Base-by-base conservation (phyloP, 306 rosid species). In the Lathyrus aphaca region DNA sequence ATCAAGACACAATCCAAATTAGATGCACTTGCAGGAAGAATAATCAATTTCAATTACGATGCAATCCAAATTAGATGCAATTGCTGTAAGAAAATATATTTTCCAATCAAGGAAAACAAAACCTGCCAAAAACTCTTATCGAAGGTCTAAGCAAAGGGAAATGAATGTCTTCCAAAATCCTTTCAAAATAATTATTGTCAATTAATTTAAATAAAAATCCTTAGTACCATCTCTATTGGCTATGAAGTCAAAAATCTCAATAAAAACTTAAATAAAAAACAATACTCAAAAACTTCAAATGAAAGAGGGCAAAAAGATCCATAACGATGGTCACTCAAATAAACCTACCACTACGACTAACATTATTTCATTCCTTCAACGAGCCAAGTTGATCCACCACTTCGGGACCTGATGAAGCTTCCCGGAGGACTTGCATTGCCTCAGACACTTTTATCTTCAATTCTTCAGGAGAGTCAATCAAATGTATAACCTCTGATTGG, bases 401-500 rank as follows among this genome's bases (percentile, higher is more conserved):
- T 23, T 80, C 90, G 17, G 95, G 35, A 39, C 87, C 86, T 0
- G 85, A 48, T 5, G 82, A 43, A 67, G 90, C 95, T 68, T 81
- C 84, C 23, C 5, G 81, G 8, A 92, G 88, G 65, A 86, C 96
- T 29, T 86, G 87, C 91, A 89, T 84, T 23, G 96, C 96, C 80
- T 92, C 96, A 0, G 91, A 85, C 66, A 89, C 95, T 78, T 92
- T 89, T 53, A 42, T 75, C 80, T 92, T 89, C 68, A 90, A 61
- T 60, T 83, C 98, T 18, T 90, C 96, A 0, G 96, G 96, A 18
- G 96, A 81, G 74, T 92, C 96, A 1, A 92, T 85, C 60, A 89
- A 96, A 83, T 92, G 96, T 50, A 92, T 85, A 32, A 92, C 96
- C 84, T 92, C 96, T 0, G 98, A 80, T 67, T 86, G 91, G 45